Base-by-base conservation (phyloP, 2,329 filamentous ascomycete species). In the Pseudogymnoascus sp. region DNA sequence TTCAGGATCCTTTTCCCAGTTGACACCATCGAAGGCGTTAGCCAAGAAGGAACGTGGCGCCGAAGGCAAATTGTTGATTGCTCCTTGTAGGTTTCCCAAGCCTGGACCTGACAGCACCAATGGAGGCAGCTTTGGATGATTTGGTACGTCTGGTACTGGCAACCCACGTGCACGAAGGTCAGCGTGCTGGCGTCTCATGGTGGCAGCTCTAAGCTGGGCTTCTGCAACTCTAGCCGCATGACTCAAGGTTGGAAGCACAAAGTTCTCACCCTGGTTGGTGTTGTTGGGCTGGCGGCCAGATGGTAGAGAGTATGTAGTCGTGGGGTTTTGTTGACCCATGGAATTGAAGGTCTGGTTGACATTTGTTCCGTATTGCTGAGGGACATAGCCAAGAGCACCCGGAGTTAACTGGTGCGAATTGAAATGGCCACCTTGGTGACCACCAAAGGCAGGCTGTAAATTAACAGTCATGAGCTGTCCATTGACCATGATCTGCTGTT, bases 171-270 rank as follows among this genome's bases (percentile, higher is more conserved):
- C 51, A 34, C 51, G 51, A 14, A 57, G 51, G 7, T 57, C 51
- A 19, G 51, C 51, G 10, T 57, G 51, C 51, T 57, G 51, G 51
- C 51, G 51, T 57, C 51, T 57, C 51, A 57, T 57, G 28, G 51
- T 57, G 16, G 51, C 51, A 21, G 51, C 51, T 34, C 51, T 57
- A 57, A 57, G 51, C 51, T 57, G 51, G 51, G 51, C 51, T 19
- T 57, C 51, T 21, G 51, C 51, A 13, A 57, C 51, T 57, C 28
- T 57, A 4, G 51, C 25, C 23, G n/a, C 51, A 57, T 57, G 51
- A 14, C 28, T 57, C n/a, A 57, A 19, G 16, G n/a, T 34, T 14
- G 51, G 51, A 4, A 57, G 28, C 51, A 57, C 28, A 4, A 19
- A 57, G 25, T 57, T 57, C 25, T 4, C 4, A 21, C 51, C 51